Evolutionary conservation across 2,329 filamentous ascomycete genomes (phyloP), one percentile per base, ranked within the genome.

Genomic region (Phaeomoniella chlamydospora): DNA sequence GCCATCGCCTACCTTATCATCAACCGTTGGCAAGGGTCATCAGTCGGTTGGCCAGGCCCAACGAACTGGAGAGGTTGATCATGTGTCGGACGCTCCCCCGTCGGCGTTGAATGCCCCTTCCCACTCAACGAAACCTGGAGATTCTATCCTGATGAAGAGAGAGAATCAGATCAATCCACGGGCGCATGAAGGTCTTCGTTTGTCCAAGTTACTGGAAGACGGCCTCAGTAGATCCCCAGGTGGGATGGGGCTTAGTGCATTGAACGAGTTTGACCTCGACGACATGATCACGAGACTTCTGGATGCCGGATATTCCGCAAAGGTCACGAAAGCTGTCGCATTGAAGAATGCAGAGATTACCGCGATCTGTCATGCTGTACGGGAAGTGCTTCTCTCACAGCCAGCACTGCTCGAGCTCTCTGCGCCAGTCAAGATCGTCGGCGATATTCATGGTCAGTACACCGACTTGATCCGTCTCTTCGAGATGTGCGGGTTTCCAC

Each of bases 401-500:
- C 90, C 90, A 3, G 86, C 90, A 2, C 67, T 98, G 15, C 63
- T 98, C 38, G 90, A 98, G 59, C 71, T 98, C 32, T 80, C 88
- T 43, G 84, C 90, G 3, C 88, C 90, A 0, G 90, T 98, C 52
- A 98, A 98, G 64, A 92, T 98, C 50, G 90, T 96, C 17, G 88
- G 88, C 35, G 88, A 96, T 54, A 85, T 96, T 11, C 88, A 96
- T 55, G 88, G 88, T 35, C 88, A 96, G 58, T 96, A 94, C 57
- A 93, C 86, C 9, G 88, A 96, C 57, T 65, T 96, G 35, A 92
- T 96, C 50, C 78, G 88, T 43, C 84, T 96, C 72, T 96, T 96
- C 52, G 88, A 96, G 58, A 94, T 94, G 87, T 94, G 88, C 54
- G 88, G 88, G 4, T 96, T 94, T 52, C 88, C 88, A 5, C 88